These are phyloP conservation scores for Cordyceps sp. DNA, from an alignment of 2,329 filamentous ascomycete species.

Conservation along the genomic window DNA sequence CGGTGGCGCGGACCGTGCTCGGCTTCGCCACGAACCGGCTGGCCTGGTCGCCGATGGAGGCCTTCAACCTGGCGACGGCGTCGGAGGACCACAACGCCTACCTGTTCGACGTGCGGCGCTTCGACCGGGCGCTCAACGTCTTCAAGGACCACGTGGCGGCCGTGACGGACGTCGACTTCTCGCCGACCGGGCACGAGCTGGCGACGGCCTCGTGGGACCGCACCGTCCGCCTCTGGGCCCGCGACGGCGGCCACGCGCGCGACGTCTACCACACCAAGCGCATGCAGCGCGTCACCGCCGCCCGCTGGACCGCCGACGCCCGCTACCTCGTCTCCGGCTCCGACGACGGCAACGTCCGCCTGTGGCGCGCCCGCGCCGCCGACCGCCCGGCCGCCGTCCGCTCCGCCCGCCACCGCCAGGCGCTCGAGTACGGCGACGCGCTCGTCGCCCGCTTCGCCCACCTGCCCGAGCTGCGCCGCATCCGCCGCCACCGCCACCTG, in stretches of 20 bases:
- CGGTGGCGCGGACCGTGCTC: conserved; percentile 66
- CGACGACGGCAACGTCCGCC: conserved; percentile 74
- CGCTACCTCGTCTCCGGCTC: conserved; percentile 82
- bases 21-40: conserved; percentile 71
- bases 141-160: conserved; percentile 78
- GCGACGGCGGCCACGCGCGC: conserved; percentile 64
- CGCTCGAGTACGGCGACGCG: conserved; percentile 81
- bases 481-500: conserved; percentile 78
- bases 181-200: conserved; percentile 83
- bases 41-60: conserved; percentile 92
- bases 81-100: conserved; percentile 85
- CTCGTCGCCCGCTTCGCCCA: conserved; percentile 73
- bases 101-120: conserved; percentile 87
- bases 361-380: conserved; percentile 83
- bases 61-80: conserved; percentile 84
- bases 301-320: conserved; percentile 73
- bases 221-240: conserved; percentile 73
- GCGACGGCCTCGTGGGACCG: conserved; percentile 77
- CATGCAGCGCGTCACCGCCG: conserved; percentile 87
- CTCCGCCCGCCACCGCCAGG: conserved; percentile 67
- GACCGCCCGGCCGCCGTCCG: conserved; percentile 73
- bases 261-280: conserved; percentile 96
- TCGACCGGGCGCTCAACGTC: conserved; percentile 75
- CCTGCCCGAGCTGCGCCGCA: conserved; percentile 90
- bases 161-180: conserved; percentile 94